These are phyloP conservation scores for Cardamine resedifolia DNA, from an alignment of 345 rosid species.

Conservation along the genomic window DNA sequence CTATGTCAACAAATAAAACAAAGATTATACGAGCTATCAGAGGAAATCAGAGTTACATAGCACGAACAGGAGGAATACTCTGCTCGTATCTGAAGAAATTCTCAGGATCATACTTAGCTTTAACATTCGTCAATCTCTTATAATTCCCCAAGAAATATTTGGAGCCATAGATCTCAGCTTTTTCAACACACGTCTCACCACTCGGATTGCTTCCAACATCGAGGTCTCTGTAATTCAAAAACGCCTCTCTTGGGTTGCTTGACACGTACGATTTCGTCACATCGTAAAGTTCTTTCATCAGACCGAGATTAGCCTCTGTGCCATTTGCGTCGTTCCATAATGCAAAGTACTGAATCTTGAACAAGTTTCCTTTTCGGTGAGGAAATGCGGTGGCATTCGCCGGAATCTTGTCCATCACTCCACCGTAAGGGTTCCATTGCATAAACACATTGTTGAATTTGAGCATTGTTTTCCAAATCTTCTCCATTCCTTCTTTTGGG, in stretches of 20 bases:
- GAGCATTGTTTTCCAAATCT: constrained; percentile 39
- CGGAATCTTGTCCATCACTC: constrained; percentile 47
- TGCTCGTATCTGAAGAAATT: constrained; percentile 43
- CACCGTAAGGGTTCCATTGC: constrained; percentile 54
- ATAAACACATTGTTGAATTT: constrained; percentile 27
- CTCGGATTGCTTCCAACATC: neutral
- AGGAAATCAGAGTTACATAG: neutral
- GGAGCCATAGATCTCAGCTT: constrained; percentile 36
- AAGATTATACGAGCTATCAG: no score
- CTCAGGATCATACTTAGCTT: constrained; percentile 37
- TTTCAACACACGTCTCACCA: neutral
- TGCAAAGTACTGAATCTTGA: constrained; percentile 39
- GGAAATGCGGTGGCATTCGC: constrained; percentile 48
- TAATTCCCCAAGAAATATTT: constrained; percentile 37
- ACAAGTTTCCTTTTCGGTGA: constrained; percentile 48
- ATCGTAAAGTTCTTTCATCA: constrained; percentile 38
- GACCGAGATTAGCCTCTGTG: constrained; percentile 13
- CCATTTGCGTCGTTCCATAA: constrained; percentile 34
- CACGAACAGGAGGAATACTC: constrained; percentile 30
- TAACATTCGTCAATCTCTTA: constrained; percentile 35
- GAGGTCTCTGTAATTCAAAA: constrained; percentile 37
- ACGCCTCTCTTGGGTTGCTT: constrained; percentile 44
- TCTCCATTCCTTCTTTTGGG: constrained; percentile 32
- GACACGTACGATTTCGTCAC: constrained; percentile 46
- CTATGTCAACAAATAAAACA: no score